Evolutionary conservation across 2,329 filamentous ascomycete species (phyloP).

Genomic region (Aspergillus caelatus): DNA sequence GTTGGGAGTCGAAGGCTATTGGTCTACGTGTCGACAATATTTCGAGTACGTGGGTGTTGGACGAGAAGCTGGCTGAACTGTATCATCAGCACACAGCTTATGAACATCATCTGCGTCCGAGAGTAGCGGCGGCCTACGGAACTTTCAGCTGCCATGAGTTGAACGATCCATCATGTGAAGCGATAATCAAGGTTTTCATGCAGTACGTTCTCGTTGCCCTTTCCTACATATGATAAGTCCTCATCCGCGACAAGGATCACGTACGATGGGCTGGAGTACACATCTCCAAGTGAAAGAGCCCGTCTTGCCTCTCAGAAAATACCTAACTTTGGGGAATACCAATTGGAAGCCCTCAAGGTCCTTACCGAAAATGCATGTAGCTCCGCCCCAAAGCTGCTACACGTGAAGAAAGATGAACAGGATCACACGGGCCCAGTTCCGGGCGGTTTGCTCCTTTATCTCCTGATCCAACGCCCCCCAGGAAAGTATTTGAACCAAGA

Average conservation of each 20-base stretch:
- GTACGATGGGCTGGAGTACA: background rate
- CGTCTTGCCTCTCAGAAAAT: background rate
- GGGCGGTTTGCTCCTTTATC: background rate
- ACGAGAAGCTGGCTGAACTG: too few species aligned
- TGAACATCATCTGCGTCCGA: too few species aligned
- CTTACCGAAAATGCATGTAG: background rate
- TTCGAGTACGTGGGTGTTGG: too few species aligned
- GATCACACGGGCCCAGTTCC: background rate
- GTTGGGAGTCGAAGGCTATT: too few species aligned
- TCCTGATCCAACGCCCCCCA: background rate
- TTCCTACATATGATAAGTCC: background rate
- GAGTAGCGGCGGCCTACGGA: too few species aligned
- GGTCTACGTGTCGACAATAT: too few species aligned
- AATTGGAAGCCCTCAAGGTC: background rate
- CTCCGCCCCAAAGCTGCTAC: background rate
- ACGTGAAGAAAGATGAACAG: background rate
- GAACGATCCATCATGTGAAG: too few species aligned
- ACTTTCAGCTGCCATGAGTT: too few species aligned
- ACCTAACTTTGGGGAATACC: background rate
- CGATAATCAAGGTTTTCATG: background rate
- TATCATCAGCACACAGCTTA: too few species aligned
- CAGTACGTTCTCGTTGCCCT: background rate
- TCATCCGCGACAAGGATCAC: background rate
- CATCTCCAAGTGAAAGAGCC: background rate
- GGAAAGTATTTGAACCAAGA: background rate